Base-by-base conservation (phyloP, 139 green algal species). In the Volvox africanus region DNA sequence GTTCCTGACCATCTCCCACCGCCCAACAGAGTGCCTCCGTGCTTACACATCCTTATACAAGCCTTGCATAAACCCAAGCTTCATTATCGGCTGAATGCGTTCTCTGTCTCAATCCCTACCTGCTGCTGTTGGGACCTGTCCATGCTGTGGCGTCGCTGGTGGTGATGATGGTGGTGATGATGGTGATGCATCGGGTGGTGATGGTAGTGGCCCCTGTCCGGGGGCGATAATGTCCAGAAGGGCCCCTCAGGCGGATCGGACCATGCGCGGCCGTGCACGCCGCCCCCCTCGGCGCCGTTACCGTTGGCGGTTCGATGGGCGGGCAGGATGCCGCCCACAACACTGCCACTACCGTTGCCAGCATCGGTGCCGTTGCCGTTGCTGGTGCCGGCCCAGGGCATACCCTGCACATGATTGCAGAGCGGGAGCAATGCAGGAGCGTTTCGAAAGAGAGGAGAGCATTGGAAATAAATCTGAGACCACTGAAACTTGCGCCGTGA, bases 111-210 rank as follows among this genome's bases (percentile, higher is more conserved):
- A 55, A 55, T 14, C 9, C 44, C 44, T 55, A 55, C 44, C 44
- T 55, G 44, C 65, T 67, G 61, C 19, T 26, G 37, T 26, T 76
- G 80, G 65, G 86, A 89, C 30, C 67, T 44, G 44, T 73, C 50
- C 68, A 21, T 37, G 61, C 62, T 28, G 65, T 79, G 61, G 16
- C 22, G 67, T 22, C 76, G 87, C 81, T 90, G 86, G 78, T 82
- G 79, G 50, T 73, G 68, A 82, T 73, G 69, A n/a, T 44, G 69
- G 87, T 73, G 78, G 68, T 67, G 62, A n/a, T 30, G 79, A n/a
- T 69, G 77, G 75, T 81, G 32, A 30, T 55, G 75, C 17, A 28
- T 33, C 22, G 6, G 67, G 22, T 32, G 24, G 67, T 75, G 26
- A 26, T 86, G 80, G 80, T 69, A 65, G 80, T 86, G 44, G 44